Percentiles rank a stretch among this genome's conserved stretches.
phyloP scores from a whole-genome alignment of 495 filamentous ascomycete genomes.

The Darksidea phi region DNA sequence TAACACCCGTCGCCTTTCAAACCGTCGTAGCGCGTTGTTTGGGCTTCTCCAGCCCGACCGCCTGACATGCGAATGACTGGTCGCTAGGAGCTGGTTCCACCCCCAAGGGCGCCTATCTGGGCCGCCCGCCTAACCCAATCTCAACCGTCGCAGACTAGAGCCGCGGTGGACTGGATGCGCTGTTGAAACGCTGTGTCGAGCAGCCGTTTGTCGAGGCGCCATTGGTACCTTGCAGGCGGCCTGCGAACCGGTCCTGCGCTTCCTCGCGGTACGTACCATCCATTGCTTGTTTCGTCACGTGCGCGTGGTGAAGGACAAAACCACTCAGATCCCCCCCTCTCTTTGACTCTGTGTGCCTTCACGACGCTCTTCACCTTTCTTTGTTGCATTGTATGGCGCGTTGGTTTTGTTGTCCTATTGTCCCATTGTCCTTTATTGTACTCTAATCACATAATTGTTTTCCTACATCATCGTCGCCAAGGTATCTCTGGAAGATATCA shows the following conservation, averaged over 20 bases:
- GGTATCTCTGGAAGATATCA: conserved; percentile 34
- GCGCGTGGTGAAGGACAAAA: conserved; percentile 21
- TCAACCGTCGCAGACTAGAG: conserved; percentile 35
- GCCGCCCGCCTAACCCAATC: conserved; percentile 20
- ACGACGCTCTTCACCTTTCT: conserved; percentile 19
- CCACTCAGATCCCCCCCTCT: conserved; percentile 1
- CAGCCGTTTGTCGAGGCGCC: conserved; percentile 19
- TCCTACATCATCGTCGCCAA: conserved; percentile 9
- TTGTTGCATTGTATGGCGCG: conserved; percentile 31
- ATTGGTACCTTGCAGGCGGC: conserved; percentile 32
- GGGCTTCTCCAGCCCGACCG: conserved; percentile 27
- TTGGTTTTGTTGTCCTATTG: conserved; percentile 12
- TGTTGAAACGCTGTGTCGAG: conserved; percentile 35
- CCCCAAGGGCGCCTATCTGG: conserved; percentile 33
- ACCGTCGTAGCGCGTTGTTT: conserved; percentile 23
- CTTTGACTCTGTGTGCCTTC: no score
- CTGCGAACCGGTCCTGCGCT: conserved; percentile 32
- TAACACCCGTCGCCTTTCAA: conserved; percentile 16
- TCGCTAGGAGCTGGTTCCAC: conserved; percentile 17
- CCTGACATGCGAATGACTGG: conserved; percentile 33
- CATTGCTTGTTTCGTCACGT: conserved; percentile 29
- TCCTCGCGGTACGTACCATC: conserved; percentile 37
- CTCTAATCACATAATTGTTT: conserved; percentile 23
- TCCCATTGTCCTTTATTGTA: conserved; percentile 24
- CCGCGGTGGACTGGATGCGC: conserved; percentile 27